Percentiles rank a stretch among this genome's conserved stretches.
Evolutionary conservation across 2,329 filamentous ascomycete genomes (phyloP).

Genomic region (Talaromyces sp.): DNA sequence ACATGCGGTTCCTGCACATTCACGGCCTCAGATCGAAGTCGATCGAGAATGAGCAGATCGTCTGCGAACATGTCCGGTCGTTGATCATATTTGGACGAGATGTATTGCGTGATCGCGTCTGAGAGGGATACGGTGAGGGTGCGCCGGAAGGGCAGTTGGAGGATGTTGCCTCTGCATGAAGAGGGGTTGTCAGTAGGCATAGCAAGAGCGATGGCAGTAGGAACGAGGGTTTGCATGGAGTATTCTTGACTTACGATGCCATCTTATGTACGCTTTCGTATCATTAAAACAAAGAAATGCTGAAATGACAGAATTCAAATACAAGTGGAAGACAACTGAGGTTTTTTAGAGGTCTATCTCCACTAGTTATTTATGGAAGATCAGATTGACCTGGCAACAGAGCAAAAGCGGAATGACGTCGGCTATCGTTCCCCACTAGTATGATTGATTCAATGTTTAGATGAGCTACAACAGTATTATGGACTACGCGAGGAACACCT

Average conservation of each 20-base stretch:
- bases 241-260: constrained; percentile 31
- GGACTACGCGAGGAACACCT: not conserved
- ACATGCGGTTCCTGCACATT: constrained; percentile 83
- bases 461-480: not conserved
- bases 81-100: constrained; percentile 97
- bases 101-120: constrained; percentile 85
- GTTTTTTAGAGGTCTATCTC: constrained; percentile 7
- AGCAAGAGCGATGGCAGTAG: not conserved
- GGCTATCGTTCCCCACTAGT: not conserved
- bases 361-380: constrained; percentile 1
- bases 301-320: not conserved
- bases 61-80: constrained; percentile 94
- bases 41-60: constrained; percentile 83
- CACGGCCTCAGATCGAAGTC: constrained; percentile 78
- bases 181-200: not conserved
- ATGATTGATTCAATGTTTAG: not conserved
- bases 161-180: constrained; percentile 42
- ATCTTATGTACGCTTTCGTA: constrained; percentile 22
- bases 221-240: not conserved
- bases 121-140: constrained; percentile 76
- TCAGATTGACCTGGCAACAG: constrained; percentile 18
- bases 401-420: constrained; percentile 18
- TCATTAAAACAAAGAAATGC: not conserved
- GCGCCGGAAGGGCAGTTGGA: constrained; percentile 83
- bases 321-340: not conserved